Evolutionary conservation across 208 protist genomes (phyloP), one percentile per base, ranked within the genome.

Genomic region (Crithidia thermophila): DNA sequence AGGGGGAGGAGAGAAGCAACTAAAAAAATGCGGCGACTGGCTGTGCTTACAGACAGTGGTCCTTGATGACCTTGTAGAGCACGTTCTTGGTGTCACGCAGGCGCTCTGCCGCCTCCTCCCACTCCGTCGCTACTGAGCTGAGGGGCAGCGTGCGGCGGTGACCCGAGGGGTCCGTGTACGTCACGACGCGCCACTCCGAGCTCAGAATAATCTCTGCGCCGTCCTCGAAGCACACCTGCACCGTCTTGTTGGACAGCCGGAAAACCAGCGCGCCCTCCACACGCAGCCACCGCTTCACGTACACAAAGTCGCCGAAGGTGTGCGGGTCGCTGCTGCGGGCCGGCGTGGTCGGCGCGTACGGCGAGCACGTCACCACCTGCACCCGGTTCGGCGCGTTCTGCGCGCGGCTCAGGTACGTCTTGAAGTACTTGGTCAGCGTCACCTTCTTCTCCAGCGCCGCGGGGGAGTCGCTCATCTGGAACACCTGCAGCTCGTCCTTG

Each of bases 351-450:
- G 51, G 36, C 31, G 77, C 57, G 64, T 79, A 88, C 3, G 79
- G 74, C 11, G 83, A 88, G 71, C 79, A 93, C 36, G 68, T 59
- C 33, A 93, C 77, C 23, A 91, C 85, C 45, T 88, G 75, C 23
- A 90, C 84, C 31, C 70, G 76, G 36, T 92, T 81, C 52, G 71
- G 50, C 28, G 61, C 62, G 42, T 51, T 69, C 58, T 75, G 70
- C 36, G 71, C 60, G 34, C 86, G 88, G 46, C 77, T 40, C 11
- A 93, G 74, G 70, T 90, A 95, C 10, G 87, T 87, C 33, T 90
- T 87, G 83, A 99, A 99, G 82, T 99, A 98, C 78, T 98, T 96
- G 33, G 98, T 93, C 11, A 99, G 81, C 27, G 90, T 96, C 30
- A 98, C 85, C 84, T 99, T 99, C 90, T 99, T 99, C 6, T 87